Evolutionary conservation across 208 protist species (phyloP).

Genomic region (Wallacemonas sp.): DNA sequence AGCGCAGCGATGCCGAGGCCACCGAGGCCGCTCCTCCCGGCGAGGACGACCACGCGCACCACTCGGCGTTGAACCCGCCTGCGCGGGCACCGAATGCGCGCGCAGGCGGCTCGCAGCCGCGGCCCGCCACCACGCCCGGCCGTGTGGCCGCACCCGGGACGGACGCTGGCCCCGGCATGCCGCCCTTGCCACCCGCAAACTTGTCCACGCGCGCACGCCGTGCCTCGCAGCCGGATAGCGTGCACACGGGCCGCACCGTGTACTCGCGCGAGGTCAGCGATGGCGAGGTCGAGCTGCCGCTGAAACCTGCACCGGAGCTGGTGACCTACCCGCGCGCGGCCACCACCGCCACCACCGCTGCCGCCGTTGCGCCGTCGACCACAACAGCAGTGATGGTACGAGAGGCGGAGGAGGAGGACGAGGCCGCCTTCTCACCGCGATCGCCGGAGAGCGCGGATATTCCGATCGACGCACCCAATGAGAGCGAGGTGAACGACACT

Average conservation of each 20-base stretch:
- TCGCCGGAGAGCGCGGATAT: conserved; percentile 12
- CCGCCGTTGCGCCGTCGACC: no score
- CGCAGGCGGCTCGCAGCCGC: not conserved
- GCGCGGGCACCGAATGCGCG: not conserved
- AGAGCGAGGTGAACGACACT: not conserved
- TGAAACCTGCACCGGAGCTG: not conserved
- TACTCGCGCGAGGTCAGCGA: not conserved
- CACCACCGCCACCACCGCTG: not conserved
- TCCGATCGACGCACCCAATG: conserved; percentile 4
- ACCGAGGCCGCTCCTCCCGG: not conserved
- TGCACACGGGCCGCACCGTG: not conserved
- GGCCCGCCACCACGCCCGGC: not conserved
- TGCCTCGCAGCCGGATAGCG: not conserved
- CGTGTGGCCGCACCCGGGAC: not conserved
- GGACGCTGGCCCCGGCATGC: not conserved
- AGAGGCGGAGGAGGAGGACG: not conserved
- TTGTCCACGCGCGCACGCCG: conserved; percentile 1
- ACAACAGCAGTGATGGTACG: no score
- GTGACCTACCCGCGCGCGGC: not conserved
- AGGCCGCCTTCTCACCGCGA: conserved; percentile 6
- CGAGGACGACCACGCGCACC: not conserved
- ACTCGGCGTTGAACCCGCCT: no score
- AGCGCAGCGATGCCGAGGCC: not conserved
- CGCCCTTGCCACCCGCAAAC: not conserved
- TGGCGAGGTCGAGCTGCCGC: conserved; percentile 3